A percentile compares a stretch with the other conserved stretches of the same genome.
Evolutionary conservation across 2,329 filamentous ascomycete genomes (phyloP).

Genomic region (Paecilomyces fulvus): DNA sequence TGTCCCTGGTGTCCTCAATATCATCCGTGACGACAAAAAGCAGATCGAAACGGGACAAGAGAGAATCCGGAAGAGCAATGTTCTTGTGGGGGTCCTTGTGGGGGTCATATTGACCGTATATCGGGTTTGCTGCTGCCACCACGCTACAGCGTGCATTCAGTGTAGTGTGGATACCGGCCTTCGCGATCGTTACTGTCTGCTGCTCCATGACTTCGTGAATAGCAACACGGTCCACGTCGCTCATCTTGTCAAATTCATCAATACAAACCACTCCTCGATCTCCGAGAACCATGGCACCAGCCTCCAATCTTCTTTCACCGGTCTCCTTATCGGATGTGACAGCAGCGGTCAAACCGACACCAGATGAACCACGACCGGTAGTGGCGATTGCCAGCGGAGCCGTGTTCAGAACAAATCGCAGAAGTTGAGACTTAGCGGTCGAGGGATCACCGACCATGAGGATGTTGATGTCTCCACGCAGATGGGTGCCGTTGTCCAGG

Average conservation of each 20-base stretch:
- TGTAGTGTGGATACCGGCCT: slow-evolving; percentile 95
- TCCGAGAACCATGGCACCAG: slow-evolving; percentile 96
- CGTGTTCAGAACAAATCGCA: slow-evolving; percentile 95
- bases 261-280: slow-evolving; percentile 98
- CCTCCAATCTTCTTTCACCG: slow-evolving; percentile 86
- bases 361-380: slow-evolving; percentile 91
- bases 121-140: slow-evolving; percentile 90
- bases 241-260: slow-evolving; percentile 99
- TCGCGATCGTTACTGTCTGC: slow-evolving; percentile 97
- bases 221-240: slow-evolving; percentile 90
- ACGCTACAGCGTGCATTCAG: slow-evolving; percentile 95
- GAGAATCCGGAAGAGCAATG: slow-evolving; percentile 90
- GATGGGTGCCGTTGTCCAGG: slow-evolving; percentile 90
- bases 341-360: slow-evolving; percentile 92
- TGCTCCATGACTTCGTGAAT: slow-evolving; percentile 99
- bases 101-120: slow-evolving; percentile 96
- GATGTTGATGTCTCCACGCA: slow-evolving; percentile 98
- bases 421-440: slow-evolving; percentile 94
- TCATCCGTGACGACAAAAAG: slow-evolving; percentile 97
- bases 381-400: slow-evolving; percentile 94
- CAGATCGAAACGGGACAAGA: slow-evolving; percentile 96
- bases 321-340: slow-evolving; percentile 97
- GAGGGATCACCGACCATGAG: slow-evolving; percentile 98
- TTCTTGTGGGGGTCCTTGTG: slow-evolving; percentile 99
- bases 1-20: slow-evolving; percentile 86